Evolutionary conservation across 179 eudicot species (phyloP), one percentile per base, ranked within the genome.

Genomic region (Camellia oleifera): DNA sequence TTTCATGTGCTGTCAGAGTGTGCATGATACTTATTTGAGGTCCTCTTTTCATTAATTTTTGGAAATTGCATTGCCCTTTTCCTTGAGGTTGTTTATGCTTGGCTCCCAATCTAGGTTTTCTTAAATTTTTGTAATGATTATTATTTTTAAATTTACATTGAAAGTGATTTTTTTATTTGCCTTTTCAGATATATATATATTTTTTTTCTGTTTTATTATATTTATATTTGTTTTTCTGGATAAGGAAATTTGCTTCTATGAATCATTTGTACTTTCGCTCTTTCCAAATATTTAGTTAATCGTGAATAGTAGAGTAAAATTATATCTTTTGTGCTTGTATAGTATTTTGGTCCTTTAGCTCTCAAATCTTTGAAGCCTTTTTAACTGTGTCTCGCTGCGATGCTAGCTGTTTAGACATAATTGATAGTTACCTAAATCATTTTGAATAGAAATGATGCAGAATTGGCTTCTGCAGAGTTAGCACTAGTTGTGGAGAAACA

Each of bases 381-480:
- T 7, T n/a, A 11, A 48, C 40, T 46, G 0, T 53, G 23, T 65
- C 72, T 13, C 4, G 40, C 11, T 17, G 5, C 40, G 40, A 32
- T 32, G 40, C 40, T 32, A 32, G 40, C 40, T 32, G 40, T 32
- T 32, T 32, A 32, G 40, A 32, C 7, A 32, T 32, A 52, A 66
- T 40, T 52, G 23, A 10, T 20, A 15, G 40, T 76, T 18, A 40
- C 61, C 44, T 77, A 56, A 74, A 77, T 79, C 62, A 45, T 63
- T 85, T 77, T 69, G 81, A 61, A 65, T 92, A 95, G 99, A 86
- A 91, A 94, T 76, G 99, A 96, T 88, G 99, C 99, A 53, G 99
- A 98, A 82, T 86, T 96, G 84, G 98, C 98, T 57, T 98, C 94
- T 85, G 99, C 99, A 69, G 97, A 96, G 87, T 83, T 96, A 80